Percentiles rank a stretch among this genome's conserved stretches.
Conservation (phyloP, 2,329 filamentous ascomycete species). For the Epichloe festucae region DNA sequence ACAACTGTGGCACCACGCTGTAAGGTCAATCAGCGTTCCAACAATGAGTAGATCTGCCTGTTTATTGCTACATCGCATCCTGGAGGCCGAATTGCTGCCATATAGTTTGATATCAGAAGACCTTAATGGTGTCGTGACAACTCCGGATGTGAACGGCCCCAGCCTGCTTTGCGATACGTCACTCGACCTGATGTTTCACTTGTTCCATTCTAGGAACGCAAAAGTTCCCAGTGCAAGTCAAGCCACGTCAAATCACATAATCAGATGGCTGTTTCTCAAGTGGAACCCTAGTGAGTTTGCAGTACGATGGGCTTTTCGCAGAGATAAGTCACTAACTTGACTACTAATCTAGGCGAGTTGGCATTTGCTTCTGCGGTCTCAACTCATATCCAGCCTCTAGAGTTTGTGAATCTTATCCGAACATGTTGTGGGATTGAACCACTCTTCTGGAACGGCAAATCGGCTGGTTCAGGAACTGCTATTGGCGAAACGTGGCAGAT, state of each 20-base stretch:
- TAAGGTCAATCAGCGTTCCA: conserved; percentile 56
- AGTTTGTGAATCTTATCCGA: conserved; percentile 57
- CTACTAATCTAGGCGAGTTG: conserved; percentile 43
- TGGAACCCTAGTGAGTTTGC: conserved; percentile 63
- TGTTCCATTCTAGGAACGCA: conserved; percentile 53
- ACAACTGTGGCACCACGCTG: conserved; percentile 62
- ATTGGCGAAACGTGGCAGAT: conserved; percentile 36
- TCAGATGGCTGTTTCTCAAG: conserved; percentile 68
- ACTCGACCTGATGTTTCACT: conserved; percentile 54
- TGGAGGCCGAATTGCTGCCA: conserved; percentile 52
- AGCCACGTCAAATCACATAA: conserved; percentile 54
- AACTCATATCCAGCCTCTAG: conserved; percentile 47
- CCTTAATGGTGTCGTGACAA: conserved; percentile 58
- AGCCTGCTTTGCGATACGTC: conserved; percentile 68
- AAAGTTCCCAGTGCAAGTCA: conserved; percentile 57
- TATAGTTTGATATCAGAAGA: conserved; percentile 56
- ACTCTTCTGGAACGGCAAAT: conserved; percentile 17
- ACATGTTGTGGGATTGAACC: conserved; percentile 47
- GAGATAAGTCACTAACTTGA: background rate
- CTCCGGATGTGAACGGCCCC: conserved; percentile 72
- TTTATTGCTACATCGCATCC: conserved; percentile 54
- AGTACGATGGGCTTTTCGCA: background rate
- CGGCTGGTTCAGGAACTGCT: conserved; percentile 31
- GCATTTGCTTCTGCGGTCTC: conserved; percentile 53
- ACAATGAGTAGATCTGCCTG: conserved; percentile 66